Percentiles rank a stretch among this genome's conserved stretches.
These are phyloP conservation scores for Helichrysum umbraculigerum DNA, from an alignment of 129 eudicot species.

Conservation along the genomic window DNA sequence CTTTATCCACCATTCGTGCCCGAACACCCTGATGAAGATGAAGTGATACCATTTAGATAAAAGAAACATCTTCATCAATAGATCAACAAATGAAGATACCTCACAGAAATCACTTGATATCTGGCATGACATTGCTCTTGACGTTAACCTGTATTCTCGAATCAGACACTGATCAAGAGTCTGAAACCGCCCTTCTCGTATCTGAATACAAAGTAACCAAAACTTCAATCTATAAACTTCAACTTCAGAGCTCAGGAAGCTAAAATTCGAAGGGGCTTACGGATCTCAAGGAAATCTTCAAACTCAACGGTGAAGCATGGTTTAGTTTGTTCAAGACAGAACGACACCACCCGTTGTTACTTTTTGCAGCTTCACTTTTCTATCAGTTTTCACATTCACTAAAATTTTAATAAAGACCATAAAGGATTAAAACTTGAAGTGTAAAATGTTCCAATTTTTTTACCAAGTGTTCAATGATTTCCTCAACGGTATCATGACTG, in stretches of 20 bases:
- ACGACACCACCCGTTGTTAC: constrained; percentile 63
- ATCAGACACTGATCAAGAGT: constrained; percentile 70
- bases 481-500: constrained; percentile 74
- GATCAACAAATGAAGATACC: constrained; percentile 37
- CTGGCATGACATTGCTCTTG: constrained; percentile 43
- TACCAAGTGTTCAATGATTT: constrained; percentile 75
- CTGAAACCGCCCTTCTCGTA: constrained; percentile 89
- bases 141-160: constrained; percentile 53
- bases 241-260: neutral
- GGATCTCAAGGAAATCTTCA: constrained; percentile 84
- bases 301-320: constrained; percentile 76
- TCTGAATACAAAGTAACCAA: constrained; percentile 35
- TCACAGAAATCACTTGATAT: constrained; percentile 65
- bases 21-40: constrained; percentile 69
- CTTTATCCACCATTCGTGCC: constrained; percentile 70
- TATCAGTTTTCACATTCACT: constrained; percentile 22
- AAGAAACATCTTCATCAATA: neutral
- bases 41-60: neutral
- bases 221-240: neutral
- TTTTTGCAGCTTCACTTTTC: constrained; percentile 71
- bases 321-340: constrained; percentile 49
- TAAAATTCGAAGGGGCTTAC: constrained; percentile 45
- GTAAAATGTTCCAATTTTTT: neutral
- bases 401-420: neutral
- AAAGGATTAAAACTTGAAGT: neutral